These are phyloP conservation scores for Meripilus lineatus DNA, from an alignment of 1,284 basidiomycete genomes.

Conservation along the genomic window DNA sequence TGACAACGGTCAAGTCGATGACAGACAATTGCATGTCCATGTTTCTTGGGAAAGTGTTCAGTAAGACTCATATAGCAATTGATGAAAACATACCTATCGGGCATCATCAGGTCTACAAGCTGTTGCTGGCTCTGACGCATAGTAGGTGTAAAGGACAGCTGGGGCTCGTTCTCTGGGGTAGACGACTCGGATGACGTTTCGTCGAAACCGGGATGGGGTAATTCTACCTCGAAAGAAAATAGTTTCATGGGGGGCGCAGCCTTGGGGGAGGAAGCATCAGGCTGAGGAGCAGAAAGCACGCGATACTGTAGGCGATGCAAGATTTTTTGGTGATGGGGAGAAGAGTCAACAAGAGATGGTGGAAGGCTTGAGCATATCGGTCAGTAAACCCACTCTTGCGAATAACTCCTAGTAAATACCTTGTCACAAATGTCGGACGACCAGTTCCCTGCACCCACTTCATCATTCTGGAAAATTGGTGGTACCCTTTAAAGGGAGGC, in stretches of 20 bases:
- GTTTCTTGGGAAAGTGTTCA: constrained; percentile 20
- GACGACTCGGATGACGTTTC: not conserved
- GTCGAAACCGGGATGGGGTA: constrained; percentile 20
- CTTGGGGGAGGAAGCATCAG: constrained; percentile 8
- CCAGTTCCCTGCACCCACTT: constrained; percentile 40
- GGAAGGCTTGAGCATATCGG: constrained; percentile 38
- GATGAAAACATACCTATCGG: constrained; percentile 43
- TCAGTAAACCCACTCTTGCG: constrained; percentile 2
- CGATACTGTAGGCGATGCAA: constrained; percentile 54
- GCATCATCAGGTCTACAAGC: constrained; percentile 47
- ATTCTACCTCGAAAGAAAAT: constrained; percentile 23
- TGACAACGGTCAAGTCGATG: constrained; percentile 29
- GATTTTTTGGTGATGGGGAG: constrained; percentile 33
- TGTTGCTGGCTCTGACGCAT: constrained; percentile 24
- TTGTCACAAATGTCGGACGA: constrained; percentile 45
- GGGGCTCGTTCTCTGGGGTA: constrained; percentile 3
- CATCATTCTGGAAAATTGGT: constrained; percentile 38
- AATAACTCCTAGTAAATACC: constrained; percentile 32
- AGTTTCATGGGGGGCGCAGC: too few species aligned
- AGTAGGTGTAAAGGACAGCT: not conserved
- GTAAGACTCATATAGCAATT: too few species aligned
- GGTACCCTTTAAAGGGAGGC: constrained; percentile 47
- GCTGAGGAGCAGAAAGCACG: too few species aligned
- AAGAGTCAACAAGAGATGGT: constrained; percentile 30
- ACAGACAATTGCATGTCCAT: constrained; percentile 34